phyloP scores from a whole-genome alignment of 306 rosid genomes.

The Castanopsis chinensis region DNA sequence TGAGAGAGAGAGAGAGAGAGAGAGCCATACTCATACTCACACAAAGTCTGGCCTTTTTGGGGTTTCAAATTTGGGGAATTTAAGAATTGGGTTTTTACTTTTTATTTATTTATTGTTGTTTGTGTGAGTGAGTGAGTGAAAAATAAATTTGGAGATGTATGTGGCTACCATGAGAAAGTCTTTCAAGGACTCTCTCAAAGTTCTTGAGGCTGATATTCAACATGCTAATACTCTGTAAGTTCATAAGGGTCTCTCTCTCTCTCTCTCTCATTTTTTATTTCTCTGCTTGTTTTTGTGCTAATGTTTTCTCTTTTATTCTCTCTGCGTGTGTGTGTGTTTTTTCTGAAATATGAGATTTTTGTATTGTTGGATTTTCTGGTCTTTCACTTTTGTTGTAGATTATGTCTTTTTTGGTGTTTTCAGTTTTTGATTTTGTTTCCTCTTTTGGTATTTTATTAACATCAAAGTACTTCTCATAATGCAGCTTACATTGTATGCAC shows the following conservation, averaged over 20 bases:
- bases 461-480: not conserved
- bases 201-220: slow-evolving; percentile 98
- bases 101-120: not conserved
- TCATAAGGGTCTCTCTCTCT: not conserved
- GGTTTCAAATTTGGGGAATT: slow-evolving; percentile 18
- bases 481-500: not conserved
- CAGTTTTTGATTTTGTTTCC: not conserved
- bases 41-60: not conserved
- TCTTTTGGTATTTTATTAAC: not conserved
- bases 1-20: slow-evolving; percentile 6
- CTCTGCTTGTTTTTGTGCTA: not conserved
- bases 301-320: not conserved
- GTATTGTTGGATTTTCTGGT: slow-evolving; percentile 18
- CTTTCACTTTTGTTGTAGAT: slow-evolving; percentile 11
- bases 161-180: slow-evolving; percentile 93
- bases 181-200: slow-evolving; percentile 92
- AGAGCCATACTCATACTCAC: too few relatives aligned
- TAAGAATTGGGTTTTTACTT: not conserved
- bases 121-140: too few relatives aligned
- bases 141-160: slow-evolving; percentile 47
- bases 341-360: not conserved
- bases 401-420: slow-evolving; percentile 8
- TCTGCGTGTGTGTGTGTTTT: not conserved
- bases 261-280: not conserved
- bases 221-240: slow-evolving; percentile 94